A percentile compares a stretch with the other conserved stretches of the same genome.
These are phyloP conservation scores for Sambucus nigra DNA, from an alignment of 129 eudicot species.

Conservation along the genomic window DNA sequence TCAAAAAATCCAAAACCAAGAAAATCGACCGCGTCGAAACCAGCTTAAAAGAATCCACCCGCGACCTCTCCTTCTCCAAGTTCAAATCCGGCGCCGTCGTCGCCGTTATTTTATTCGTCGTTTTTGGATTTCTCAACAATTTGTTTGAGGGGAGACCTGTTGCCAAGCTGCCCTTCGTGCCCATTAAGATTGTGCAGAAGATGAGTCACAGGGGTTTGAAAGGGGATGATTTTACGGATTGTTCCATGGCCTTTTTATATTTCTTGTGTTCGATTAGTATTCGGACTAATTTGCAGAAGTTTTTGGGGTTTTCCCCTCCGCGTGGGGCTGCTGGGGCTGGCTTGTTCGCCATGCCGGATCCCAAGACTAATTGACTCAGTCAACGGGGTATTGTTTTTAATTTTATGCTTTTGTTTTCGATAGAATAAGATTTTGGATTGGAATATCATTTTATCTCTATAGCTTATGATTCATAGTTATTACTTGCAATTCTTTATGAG, in stretches of 20 bases:
- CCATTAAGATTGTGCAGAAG: slow-evolving; percentile 68
- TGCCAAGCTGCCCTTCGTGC: slow-evolving; percentile 92
- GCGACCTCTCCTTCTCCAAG: slow-evolving; percentile 77
- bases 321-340: slow-evolving; percentile 87
- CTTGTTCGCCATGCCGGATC: slow-evolving; percentile 78
- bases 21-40: slow-evolving; percentile 87
- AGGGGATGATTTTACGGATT: slow-evolving; percentile 90
- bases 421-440: background rate
- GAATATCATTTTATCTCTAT: no score
- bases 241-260: slow-evolving; percentile 96
- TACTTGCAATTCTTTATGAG: no score
- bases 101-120: slow-evolving; percentile 68
- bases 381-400: no score
- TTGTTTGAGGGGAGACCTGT: slow-evolving; percentile 79
- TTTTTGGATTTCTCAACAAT: slow-evolving; percentile 64
- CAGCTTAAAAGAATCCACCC: slow-evolving; percentile 64
- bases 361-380: slow-evolving; percentile 70
- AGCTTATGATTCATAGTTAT: no score
- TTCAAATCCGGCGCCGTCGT: slow-evolving; percentile 93
- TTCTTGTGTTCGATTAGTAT: slow-evolving; percentile 83
- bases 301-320: slow-evolving; percentile 93
- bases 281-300: slow-evolving; percentile 90
- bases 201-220: slow-evolving; percentile 82
- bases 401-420: no score
- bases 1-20: slow-evolving; percentile 57